These are phyloP conservation scores for Bipolaris gigantea DNA, from an alignment of 2,329 filamentous ascomycete species.

Conservation along the genomic window DNA sequence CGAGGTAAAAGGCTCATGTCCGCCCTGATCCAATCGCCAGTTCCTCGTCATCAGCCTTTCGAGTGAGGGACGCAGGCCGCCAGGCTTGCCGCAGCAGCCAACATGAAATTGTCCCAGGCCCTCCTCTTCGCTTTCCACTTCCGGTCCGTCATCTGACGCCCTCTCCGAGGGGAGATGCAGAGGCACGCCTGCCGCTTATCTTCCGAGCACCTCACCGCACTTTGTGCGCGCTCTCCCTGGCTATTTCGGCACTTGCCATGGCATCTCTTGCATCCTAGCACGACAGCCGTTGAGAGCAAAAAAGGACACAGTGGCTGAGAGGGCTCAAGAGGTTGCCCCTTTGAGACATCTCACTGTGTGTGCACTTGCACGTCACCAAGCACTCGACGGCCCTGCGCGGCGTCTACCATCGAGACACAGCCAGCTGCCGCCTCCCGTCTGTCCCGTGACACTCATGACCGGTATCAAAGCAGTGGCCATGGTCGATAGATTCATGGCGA, in stretches of 20 bases:
- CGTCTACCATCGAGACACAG: constrained; percentile 36
- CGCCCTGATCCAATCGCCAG: constrained; percentile 21
- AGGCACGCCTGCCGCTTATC: constrained; percentile 30
- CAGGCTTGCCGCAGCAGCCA: constrained; percentile 34
- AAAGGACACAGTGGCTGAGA: constrained; percentile 43
- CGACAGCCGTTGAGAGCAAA: constrained; percentile 41
- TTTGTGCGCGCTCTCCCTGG: constrained; percentile 20
- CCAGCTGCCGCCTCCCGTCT: constrained; percentile 43
- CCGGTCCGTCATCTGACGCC: constrained; percentile 39
- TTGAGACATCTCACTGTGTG: constrained; percentile 25
- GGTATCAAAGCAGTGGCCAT: constrained; percentile 34
- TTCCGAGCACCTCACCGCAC: constrained; percentile 31
- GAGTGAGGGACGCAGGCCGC: constrained; percentile 14
- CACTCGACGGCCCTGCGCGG: constrained; percentile 34
- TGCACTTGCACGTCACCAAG: constrained; percentile 37
- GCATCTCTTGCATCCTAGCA: constrained; percentile 33
- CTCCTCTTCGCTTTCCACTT: constrained; percentile 23
- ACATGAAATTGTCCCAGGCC: constrained; percentile 30
- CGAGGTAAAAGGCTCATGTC: constrained; percentile 23
- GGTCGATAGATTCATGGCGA: constrained; percentile 36
- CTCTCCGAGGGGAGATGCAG: constrained; percentile 27
- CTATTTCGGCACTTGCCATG: constrained; percentile 31
- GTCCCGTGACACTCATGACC: constrained; percentile 36
- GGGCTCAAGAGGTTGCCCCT: constrained; percentile 30
- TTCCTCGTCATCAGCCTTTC: constrained; percentile 15